Evolutionary conservation across 305 asterid species (phyloP).

Genomic region (Solanum aculeatissimum): DNA sequence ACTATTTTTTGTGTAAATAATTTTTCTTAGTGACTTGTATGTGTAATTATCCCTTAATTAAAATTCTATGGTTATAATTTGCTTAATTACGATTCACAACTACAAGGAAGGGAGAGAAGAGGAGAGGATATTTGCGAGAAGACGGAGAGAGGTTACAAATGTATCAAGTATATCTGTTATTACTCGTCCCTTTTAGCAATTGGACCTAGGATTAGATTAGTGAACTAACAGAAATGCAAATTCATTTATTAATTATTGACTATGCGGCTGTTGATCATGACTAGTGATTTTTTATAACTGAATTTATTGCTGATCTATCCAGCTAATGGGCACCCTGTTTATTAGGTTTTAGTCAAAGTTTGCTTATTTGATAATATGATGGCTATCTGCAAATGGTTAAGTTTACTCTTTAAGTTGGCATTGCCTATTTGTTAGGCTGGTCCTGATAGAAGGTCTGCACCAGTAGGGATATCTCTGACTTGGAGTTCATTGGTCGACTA

Average conservation of each 20-base stretch:
- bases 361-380: neutral
- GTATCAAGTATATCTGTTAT: neutral
- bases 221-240: neutral
- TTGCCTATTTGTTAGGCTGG: neutral
- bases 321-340: neutral
- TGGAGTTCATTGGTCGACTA: neutral
- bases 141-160: neutral
- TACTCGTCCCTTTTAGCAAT: too few relatives aligned
- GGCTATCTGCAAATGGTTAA: neutral
- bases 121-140: neutral
- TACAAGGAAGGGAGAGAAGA: neutral
- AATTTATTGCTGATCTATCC: neutral
- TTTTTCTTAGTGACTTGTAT: too few relatives aligned
- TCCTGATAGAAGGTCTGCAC: neutral
- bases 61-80: neutral
- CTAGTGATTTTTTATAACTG: neutral
- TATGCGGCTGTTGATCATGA: neutral
- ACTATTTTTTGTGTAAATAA: too few relatives aligned
- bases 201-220: neutral
- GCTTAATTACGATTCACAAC: neutral
- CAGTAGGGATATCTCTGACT: neutral
- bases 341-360: neutral
- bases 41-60: too few relatives aligned
- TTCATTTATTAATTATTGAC: neutral
- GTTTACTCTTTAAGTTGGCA: neutral